Percentiles rank a stretch among this genome's conserved stretches.
phyloP scores from a whole-genome alignment of 371 early-diverging fungal genomes.

The Nematocida sp. region DNA sequence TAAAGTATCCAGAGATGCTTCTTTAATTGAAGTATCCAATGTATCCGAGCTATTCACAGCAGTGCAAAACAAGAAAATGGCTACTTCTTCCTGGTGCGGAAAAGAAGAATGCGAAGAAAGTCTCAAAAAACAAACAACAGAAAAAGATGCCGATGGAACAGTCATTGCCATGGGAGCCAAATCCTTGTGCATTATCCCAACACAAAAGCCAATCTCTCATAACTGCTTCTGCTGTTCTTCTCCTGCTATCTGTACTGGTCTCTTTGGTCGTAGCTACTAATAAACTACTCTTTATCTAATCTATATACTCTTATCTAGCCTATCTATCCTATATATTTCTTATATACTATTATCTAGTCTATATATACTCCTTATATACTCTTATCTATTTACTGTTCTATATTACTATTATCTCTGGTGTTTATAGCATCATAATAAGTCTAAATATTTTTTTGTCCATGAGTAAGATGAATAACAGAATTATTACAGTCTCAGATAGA shows the following conservation, averaged over 20 bases:
- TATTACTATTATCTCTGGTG: no score
- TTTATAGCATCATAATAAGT: neutral
- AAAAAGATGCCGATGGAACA: constrained; percentile 62
- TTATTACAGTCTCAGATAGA: constrained; percentile 54
- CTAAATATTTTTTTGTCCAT: constrained; percentile 26
- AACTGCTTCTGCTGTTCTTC: constrained; percentile 17
- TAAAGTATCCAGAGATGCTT: constrained; percentile 71
- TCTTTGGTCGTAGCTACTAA: constrained; percentile 39
- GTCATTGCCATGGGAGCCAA: constrained; percentile 97
- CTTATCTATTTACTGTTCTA: no score
- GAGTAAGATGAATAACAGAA: constrained; percentile 7
- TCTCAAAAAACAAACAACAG: constrained; percentile 82
- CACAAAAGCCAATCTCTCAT: neutral
- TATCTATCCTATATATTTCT: no score
- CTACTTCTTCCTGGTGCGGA: constrained; percentile 92
- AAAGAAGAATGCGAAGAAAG: constrained; percentile 80
- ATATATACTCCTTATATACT: no score
- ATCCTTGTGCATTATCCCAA: constrained; percentile 76
- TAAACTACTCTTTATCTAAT: no score
- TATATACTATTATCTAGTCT: no score
- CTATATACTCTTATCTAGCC: no score
- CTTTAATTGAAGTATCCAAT: constrained; percentile 70
- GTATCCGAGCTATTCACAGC: constrained; percentile 84
- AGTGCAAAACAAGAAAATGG: constrained; percentile 77
- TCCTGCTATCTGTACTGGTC: constrained; percentile 30